These are phyloP conservation scores for Anethum foeniculum DNA, from an alignment of 140 eudicot genomes.

Conservation along the genomic window DNA sequence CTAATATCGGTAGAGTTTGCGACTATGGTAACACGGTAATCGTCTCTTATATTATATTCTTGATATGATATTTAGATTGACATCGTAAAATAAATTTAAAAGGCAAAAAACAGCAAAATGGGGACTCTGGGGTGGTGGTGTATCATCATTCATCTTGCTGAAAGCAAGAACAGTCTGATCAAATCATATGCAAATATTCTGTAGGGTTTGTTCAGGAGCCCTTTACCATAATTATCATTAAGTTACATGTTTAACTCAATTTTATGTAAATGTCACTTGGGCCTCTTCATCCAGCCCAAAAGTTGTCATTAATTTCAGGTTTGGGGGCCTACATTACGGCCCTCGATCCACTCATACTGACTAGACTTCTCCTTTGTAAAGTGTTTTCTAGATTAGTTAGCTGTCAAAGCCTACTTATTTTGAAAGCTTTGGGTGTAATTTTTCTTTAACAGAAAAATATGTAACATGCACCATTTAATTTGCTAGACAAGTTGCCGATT, in stretches of 20 bases:
- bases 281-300: slow-evolving; percentile 5
- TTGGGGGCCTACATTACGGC: neutral
- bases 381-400: neutral
- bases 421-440: neutral
- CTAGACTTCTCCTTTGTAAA: neutral
- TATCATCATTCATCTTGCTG: neutral
- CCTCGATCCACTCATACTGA: neutral
- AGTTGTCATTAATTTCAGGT: neutral
- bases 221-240: neutral
- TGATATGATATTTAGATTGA: too few species aligned
- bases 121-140: neutral
- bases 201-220: neutral
- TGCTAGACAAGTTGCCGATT: neutral
- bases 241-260: neutral
- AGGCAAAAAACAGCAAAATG: neutral
- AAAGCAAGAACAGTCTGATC: neutral
- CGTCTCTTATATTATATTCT: too few species aligned
- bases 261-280: neutral
- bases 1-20: too few species aligned
- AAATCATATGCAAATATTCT: neutral
- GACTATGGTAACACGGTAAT: too few species aligned
- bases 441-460: neutral
- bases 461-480: neutral
- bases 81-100: too few species aligned
- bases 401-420: neutral